phyloP scores from a whole-genome alignment of 495 filamentous ascomycete species.

The Aspergillus affinis region DNA sequence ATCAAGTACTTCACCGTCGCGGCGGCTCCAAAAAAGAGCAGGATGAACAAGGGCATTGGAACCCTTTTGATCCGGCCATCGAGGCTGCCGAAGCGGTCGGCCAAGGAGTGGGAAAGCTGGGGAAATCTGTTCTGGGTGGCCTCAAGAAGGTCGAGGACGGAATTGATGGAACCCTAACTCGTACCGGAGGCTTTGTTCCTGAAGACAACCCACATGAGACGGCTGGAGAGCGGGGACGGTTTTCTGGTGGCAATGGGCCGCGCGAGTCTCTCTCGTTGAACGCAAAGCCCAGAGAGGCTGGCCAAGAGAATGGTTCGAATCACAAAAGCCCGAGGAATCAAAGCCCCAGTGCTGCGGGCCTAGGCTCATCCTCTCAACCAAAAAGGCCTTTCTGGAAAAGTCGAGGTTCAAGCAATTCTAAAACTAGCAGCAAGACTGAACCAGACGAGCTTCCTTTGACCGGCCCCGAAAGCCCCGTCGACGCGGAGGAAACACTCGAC shows the following conservation, averaged over 20 bases:
- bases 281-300: slow-evolving; percentile 2
- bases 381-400: slow-evolving; percentile 49
- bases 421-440: slow-evolving; percentile 24
- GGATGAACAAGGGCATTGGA: slow-evolving; percentile 27
- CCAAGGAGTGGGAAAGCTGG: slow-evolving; percentile 60
- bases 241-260: neutral
- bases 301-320: neutral
- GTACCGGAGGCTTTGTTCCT: slow-evolving; percentile 52
- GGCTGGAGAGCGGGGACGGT: neutral
- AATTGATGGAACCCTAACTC: slow-evolving; percentile 49
- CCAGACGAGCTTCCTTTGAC: slow-evolving; percentile 44
- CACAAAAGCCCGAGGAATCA: neutral
- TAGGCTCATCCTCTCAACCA: slow-evolving; percentile 21
- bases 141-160: slow-evolving; percentile 46
- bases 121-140: slow-evolving; percentile 53
- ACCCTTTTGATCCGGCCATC: slow-evolving; percentile 43
- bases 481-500: slow-evolving; percentile 14
- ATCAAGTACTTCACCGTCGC: slow-evolving; percentile 55
- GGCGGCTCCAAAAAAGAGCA: slow-evolving; percentile 16
- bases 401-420: slow-evolving; percentile 34
- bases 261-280: neutral
- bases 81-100: slow-evolving; percentile 51
- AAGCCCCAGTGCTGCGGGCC: slow-evolving; percentile 5
- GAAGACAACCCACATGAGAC: slow-evolving; percentile 2
- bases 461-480: slow-evolving; percentile 29